Evolutionary conservation across 768 basidiomycete species (phyloP).

Genomic region (Cubamyces lactineus): DNA sequence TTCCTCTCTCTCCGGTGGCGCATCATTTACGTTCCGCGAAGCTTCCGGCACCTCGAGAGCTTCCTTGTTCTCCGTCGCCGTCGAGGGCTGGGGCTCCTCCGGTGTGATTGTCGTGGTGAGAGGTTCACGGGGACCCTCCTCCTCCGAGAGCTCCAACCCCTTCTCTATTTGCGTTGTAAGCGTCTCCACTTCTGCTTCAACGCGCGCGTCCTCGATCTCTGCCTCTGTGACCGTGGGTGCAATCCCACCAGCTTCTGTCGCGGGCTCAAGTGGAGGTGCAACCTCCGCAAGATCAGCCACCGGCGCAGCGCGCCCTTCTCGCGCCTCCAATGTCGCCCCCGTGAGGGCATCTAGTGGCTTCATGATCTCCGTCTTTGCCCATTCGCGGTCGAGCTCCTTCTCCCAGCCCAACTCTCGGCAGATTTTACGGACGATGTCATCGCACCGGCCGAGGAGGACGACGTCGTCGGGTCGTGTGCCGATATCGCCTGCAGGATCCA

Average conservation of each 20-base stretch:
- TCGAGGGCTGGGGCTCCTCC: background rate
- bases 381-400: constrained; percentile 32
- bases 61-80: background rate
- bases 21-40: background rate
- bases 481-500: constrained; percentile 78
- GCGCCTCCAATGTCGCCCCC: background rate
- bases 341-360: constrained; percentile 11
- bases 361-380: constrained; percentile 32
- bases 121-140: background rate
- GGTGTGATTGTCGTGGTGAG: constrained; percentile 2
- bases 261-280: background rate
- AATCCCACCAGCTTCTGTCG: background rate
- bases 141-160: constrained; percentile 16
- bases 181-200: constrained; percentile 15
- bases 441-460: constrained; percentile 70
- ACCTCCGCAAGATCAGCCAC: background rate
- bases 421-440: constrained; percentile 63
- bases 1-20: constrained; percentile 1
- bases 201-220: constrained; percentile 7
- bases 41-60: background rate
- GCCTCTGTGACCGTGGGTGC: background rate
- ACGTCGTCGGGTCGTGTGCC: constrained; percentile 59
- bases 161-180: constrained; percentile 15
- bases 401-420: constrained; percentile 77
- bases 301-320: background rate